Conservation (phyloP, 1,139 yeast species). For the Kodamaea alishanica region DNA sequence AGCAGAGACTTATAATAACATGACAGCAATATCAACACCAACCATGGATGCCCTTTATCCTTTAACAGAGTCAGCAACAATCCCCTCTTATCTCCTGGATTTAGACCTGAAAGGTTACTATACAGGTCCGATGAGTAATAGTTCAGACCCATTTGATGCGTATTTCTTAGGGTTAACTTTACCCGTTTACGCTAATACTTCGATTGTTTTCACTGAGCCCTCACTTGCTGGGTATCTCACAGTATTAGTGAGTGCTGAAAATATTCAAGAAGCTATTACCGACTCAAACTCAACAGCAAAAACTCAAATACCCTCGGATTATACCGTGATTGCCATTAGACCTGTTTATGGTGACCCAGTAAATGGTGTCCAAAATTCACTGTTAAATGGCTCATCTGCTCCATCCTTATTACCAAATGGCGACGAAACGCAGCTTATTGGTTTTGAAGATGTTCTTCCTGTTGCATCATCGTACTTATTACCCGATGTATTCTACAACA, state of each 20-base stretch:
- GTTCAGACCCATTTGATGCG: conserved; percentile 25
- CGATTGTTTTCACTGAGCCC: conserved; percentile 59
- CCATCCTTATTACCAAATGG: conserved; percentile 1
- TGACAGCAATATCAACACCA: conserved; percentile 25
- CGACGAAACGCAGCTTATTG: conserved; percentile 19
- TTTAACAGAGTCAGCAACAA: conserved; percentile 38
- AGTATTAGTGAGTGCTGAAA: conserved; percentile 56
- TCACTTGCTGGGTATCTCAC: conserved; percentile 71
- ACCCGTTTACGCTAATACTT: conserved; percentile 70
- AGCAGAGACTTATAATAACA: conserved; percentile 32
- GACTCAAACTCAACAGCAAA: conserved; percentile 22
- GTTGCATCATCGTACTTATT: conserved; percentile 24
- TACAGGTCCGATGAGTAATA: conserved; percentile 57
- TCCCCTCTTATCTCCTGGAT: conserved; percentile 34
- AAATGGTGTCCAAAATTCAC: conserved; percentile 12
- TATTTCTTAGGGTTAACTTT: conserved; percentile 58
- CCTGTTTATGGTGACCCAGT: conserved; percentile 24
- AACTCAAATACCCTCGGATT: conserved; percentile 19
- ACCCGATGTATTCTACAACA: conserved; percentile 26
- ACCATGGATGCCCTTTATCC: conserved; percentile 50
- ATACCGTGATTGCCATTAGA: conserved; percentile 31
- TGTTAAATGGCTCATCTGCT: background rate
- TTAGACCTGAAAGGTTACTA: conserved; percentile 38
- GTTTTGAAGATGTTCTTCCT: conserved; percentile 38
- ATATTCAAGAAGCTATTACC: conserved; percentile 34